phyloP scores from a whole-genome alignment of 164 flowering plant species.

The Tinospora cordifolia region DNA sequence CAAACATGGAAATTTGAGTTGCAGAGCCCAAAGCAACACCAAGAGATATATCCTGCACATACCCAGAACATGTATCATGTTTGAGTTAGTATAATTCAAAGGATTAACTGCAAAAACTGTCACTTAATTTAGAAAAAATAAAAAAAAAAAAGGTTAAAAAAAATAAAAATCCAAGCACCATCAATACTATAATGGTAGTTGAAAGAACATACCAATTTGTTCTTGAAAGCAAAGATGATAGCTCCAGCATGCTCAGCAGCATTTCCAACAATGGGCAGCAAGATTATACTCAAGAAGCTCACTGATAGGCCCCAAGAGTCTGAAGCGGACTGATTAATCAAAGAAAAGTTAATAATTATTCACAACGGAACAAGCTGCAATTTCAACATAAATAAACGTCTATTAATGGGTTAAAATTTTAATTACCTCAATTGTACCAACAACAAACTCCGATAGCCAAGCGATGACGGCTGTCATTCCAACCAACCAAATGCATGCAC shows the following conservation, averaged over 20 bases:
- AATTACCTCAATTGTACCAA: slow-evolving; percentile 78
- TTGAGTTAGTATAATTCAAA: too few relatives aligned
- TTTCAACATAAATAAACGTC: neutral
- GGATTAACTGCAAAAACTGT: too few relatives aligned
- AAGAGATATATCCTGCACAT: slow-evolving; percentile 72
- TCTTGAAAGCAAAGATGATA: slow-evolving; percentile 77
- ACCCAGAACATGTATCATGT: neutral
- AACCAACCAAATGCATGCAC: slow-evolving; percentile 60
- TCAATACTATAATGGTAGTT: too few relatives aligned
- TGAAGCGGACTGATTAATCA: slow-evolving; percentile 54
- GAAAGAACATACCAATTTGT: slow-evolving; percentile 61
- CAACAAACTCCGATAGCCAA: slow-evolving; percentile 73
- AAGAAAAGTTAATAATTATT: neutral
- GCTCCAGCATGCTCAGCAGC: slow-evolving; percentile 98
- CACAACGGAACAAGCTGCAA: neutral
- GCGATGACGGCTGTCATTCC: slow-evolving; percentile 72
- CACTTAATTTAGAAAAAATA: neutral
- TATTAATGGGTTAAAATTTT: too few relatives aligned
- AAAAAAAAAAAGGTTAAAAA: neutral
- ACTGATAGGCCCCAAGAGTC: slow-evolving; percentile 80
- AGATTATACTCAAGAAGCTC: slow-evolving; percentile 76
- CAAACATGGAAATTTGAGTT: slow-evolving; percentile 86
- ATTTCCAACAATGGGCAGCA: slow-evolving; percentile 91
- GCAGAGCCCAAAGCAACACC: slow-evolving; percentile 95
- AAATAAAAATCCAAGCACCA: neutral